Percentiles rank a stretch among this genome's conserved stretches.
Evolutionary conservation across 2,329 filamentous ascomycete genomes (phyloP).

Genomic region (Nannizziopsis barbatae): DNA sequence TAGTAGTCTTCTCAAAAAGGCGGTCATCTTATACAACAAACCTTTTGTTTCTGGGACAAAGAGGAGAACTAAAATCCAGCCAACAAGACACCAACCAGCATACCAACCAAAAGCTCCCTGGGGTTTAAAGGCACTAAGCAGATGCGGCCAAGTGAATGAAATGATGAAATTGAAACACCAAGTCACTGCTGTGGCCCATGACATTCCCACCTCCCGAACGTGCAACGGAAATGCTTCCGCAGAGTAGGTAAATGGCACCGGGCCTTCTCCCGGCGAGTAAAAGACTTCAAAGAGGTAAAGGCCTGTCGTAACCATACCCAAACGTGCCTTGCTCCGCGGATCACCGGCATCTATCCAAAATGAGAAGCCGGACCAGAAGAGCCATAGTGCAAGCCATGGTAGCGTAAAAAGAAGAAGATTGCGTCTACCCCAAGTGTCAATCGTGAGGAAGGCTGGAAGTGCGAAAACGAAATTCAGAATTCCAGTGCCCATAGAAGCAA

Average conservation of each 20-base stretch:
- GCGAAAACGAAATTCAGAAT: slow-evolving; percentile 57
- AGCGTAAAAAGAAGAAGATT: slow-evolving; percentile 53
- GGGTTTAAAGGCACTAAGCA: slow-evolving; percentile 39
- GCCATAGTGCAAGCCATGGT: slow-evolving; percentile 45
- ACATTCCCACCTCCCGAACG: slow-evolving; percentile 53
- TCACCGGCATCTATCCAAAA: slow-evolving; percentile 37
- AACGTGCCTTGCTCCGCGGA: slow-evolving; percentile 23
- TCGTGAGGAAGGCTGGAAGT: slow-evolving; percentile 52
- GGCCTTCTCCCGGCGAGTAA: slow-evolving; percentile 48
- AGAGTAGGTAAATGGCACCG: slow-evolving; percentile 54
- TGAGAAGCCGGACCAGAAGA: slow-evolving; percentile 42
- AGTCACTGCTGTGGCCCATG: slow-evolving; percentile 43
- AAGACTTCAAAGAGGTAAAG: slow-evolving; percentile 42
- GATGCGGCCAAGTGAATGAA: slow-evolving; percentile 43
- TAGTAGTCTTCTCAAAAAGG: slow-evolving; percentile 15
- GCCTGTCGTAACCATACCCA: slow-evolving; percentile 35
- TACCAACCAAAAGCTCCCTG: slow-evolving; percentile 49
- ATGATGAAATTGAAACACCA: slow-evolving; percentile 49
- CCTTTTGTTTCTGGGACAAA: slow-evolving; percentile 44
- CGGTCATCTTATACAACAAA: slow-evolving; percentile 10
- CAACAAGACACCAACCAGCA: slow-evolving; percentile 45
- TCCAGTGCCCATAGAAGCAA: slow-evolving; percentile 53
- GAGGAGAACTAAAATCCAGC: slow-evolving; percentile 42
- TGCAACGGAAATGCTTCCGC: slow-evolving; percentile 54
- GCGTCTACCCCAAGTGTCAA: slow-evolving; percentile 55